Evolutionary conservation across 805 yeast genomes (phyloP).

Genomic region (Candida maris): DNA sequence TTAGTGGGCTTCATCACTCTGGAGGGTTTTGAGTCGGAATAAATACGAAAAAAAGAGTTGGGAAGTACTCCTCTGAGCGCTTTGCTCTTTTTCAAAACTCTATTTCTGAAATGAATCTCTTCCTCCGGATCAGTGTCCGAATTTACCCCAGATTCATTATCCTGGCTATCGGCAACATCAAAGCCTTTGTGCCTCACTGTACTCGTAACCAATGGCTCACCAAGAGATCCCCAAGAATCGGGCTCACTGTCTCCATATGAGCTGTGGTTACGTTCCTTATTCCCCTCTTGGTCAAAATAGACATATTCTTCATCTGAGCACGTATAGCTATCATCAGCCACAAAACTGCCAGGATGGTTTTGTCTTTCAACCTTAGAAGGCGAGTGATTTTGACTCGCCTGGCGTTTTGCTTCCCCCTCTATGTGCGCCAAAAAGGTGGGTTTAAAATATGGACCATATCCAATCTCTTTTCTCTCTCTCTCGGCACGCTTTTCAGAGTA

Average conservation of each 20-base stretch:
- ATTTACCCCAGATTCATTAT: conserved; percentile 1
- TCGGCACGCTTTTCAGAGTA: conserved; percentile 23
- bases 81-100: conserved; percentile 16
- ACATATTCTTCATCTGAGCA: conserved; percentile 22
- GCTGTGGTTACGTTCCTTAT: conserved; percentile 9
- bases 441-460: conserved; percentile 28
- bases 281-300: conserved; percentile 11
- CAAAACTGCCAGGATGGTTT: not conserved
- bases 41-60: conserved; percentile 20
- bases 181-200: not conserved
- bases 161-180: conserved; percentile 7
- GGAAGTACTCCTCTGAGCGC: conserved; percentile 28
- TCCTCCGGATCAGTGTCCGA: conserved; percentile 7
- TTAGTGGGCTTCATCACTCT: not conserved
- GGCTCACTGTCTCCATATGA: conserved; percentile 1
- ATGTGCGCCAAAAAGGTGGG: conserved; percentile 21
- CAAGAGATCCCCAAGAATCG: not conserved
- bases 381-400: not conserved
- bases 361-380: not conserved
- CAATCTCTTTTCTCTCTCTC: conserved; percentile 25
- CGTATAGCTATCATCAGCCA: conserved; percentile 4
- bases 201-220: not conserved
- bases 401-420: conserved; percentile 15
- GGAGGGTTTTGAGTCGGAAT: conserved; percentile 1
- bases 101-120: conserved; percentile 20